Percentiles rank a stretch among this genome's conserved stretches.
These are phyloP conservation scores for Coemansia sp. DNA, from an alignment of 371 early-diverging fungal genomes.

Conservation along the genomic window DNA sequence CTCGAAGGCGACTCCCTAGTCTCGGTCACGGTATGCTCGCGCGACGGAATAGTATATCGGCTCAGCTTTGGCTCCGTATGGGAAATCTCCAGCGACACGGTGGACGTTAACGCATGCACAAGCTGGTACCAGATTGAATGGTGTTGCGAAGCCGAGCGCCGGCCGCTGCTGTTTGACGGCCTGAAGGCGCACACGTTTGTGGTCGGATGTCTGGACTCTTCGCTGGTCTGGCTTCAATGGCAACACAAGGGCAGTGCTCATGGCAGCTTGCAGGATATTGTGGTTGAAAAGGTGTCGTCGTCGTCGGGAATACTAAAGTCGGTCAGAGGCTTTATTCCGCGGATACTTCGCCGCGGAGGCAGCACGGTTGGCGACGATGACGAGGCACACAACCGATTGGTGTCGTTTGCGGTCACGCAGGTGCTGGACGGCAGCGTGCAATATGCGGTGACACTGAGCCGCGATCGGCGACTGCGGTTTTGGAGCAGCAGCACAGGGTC, in stretches of 20 bases:
- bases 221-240: slow-evolving; percentile 45
- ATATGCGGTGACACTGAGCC: slow-evolving; percentile 41
- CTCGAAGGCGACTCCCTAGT: slow-evolving; percentile 8
- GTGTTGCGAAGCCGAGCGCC: slow-evolving; percentile 24
- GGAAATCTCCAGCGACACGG: slow-evolving; percentile 32
- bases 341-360: slow-evolving; percentile 39
- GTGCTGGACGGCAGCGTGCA: slow-evolving; percentile 32
- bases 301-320: slow-evolving; percentile 33
- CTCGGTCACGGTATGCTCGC: slow-evolving; percentile 28
- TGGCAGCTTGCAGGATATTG: slow-evolving; percentile 28
- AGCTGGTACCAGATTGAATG: slow-evolving; percentile 42
- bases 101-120: slow-evolving; percentile 20
- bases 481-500: slow-evolving; percentile 30
- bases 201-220: slow-evolving; percentile 31
- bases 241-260: slow-evolving; percentile 9
- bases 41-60: slow-evolving; percentile 32
- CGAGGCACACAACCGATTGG: slow-evolving; percentile 3
- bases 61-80: slow-evolving; percentile 40
- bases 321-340: slow-evolving; percentile 36
- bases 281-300: slow-evolving; percentile 26
- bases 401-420: slow-evolving; percentile 33
- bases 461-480: slow-evolving; percentile 49
- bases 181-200: slow-evolving; percentile 7
- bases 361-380: slow-evolving; percentile 8
- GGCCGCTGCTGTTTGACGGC: slow-evolving; percentile 31